Evolutionary conservation across 129 eudicot species (phyloP).

Genomic region (Flaveria bidentis): DNA sequence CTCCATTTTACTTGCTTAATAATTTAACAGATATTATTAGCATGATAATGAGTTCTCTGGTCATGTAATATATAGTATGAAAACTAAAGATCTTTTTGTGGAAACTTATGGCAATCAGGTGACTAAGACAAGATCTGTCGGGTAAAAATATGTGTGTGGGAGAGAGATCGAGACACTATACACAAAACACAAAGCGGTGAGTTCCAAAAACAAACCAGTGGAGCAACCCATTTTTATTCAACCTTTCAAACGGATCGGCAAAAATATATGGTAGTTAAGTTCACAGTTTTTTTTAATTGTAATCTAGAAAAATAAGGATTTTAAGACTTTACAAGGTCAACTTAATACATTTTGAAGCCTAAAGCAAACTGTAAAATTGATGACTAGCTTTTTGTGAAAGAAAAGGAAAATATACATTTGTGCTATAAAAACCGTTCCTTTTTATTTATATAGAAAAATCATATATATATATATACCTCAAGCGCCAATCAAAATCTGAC

Average conservation of each 20-base stretch:
- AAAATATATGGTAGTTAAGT: no score
- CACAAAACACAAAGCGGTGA: constrained; percentile 60
- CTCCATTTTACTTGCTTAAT: constrained; percentile 24
- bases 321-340: no score
- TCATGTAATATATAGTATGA: neutral
- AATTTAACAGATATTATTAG: neutral
- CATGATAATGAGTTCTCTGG: neutral
- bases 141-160: constrained; percentile 10
- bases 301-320: no score
- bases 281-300: no score
- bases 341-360: no score
- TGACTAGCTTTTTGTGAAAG: no score
- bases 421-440: no score
- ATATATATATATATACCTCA: no score
- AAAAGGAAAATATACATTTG: no score
- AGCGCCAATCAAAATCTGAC: no score
- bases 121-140: constrained; percentile 16
- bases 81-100: constrained; percentile 13
- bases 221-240: constrained; percentile 25
- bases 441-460: no score
- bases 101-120: constrained; percentile 32
- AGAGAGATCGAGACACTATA: constrained; percentile 22
- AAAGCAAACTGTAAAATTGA: no score
- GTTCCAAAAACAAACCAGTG: constrained; percentile 48
- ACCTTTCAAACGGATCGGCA: constrained; percentile 18